phyloP scores from a whole-genome alignment of 2,329 filamentous ascomycete species.

The Hypoxylon rubiginosum region DNA sequence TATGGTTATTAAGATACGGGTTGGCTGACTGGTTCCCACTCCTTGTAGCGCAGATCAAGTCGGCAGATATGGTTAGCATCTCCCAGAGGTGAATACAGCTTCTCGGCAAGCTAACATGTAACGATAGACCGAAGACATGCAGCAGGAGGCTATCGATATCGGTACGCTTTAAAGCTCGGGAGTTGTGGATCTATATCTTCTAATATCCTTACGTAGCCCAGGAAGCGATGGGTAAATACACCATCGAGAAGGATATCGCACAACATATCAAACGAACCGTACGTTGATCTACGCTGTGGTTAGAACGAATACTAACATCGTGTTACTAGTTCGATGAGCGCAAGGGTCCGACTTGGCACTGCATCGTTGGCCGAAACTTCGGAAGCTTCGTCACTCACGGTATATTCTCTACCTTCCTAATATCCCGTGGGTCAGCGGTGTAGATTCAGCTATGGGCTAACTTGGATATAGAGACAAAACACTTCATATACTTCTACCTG shows the following conservation, averaged over 20 bases:
- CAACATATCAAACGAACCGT: conserved; percentile 55
- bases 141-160: conserved; percentile 93
- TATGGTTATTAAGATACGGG: background rate
- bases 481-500: conserved; percentile 99
- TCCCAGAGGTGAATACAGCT: conserved; percentile 15
- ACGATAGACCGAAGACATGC: conserved; percentile 92
- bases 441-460: conserved; percentile 30
- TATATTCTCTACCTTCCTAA: conserved; percentile 59
- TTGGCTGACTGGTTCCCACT: conserved; percentile 36
- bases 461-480: conserved; percentile 85
- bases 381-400: conserved; percentile 99
- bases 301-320: conserved; percentile 25
- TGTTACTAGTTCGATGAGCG: conserved; percentile 87
- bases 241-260: conserved; percentile 69
- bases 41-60: conserved; percentile 90
- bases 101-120: conserved; percentile 50
- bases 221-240: conserved; percentile 74
- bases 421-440: background rate
- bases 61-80: conserved; percentile 90
- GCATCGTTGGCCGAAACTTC: conserved; percentile 98
- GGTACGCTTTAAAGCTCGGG: conserved; percentile 70
- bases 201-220: conserved; percentile 61
- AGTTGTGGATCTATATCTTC: conserved; percentile 15
- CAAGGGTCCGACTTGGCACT: conserved; percentile 99
- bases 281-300: conserved; percentile 26